A percentile compares a stretch with the other conserved stretches of the same genome.
phyloP scores from a whole-genome alignment of 352 stramenopile genomes.

The Plasmopara viticola region DNA sequence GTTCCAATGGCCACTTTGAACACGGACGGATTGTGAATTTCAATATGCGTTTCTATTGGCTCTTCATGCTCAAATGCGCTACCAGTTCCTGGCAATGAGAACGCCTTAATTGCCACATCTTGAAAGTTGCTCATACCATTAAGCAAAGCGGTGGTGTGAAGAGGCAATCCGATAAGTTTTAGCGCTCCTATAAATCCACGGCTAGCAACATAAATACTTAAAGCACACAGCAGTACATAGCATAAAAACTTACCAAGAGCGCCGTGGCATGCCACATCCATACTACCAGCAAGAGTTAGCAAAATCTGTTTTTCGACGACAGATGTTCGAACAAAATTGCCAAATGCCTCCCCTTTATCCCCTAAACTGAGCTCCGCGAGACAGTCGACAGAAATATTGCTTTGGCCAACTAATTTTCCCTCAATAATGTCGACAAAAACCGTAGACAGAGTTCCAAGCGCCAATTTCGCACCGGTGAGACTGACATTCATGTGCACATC shows the following conservation, averaged over 20 bases:
- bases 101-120: conserved; percentile 52
- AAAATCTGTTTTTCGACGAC: conserved; percentile 42
- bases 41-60: conserved; percentile 49
- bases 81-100: conserved; percentile 46
- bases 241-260: conserved; percentile 41
- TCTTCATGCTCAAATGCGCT: conserved; percentile 32
- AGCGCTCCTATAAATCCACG: conserved; percentile 33
- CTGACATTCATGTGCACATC: conserved; percentile 57
- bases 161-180: conserved; percentile 41
- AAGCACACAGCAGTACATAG: background rate
- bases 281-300: conserved; percentile 40
- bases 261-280: conserved; percentile 57
- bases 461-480: conserved; percentile 31
- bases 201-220: conserved; percentile 2
- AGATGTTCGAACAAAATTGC: conserved; percentile 60
- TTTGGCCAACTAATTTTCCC: conserved; percentile 44
- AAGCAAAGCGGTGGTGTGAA: conserved; percentile 36
- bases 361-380: conserved; percentile 39
- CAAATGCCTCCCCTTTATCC: conserved; percentile 43
- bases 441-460: conserved; percentile 47
- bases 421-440: conserved; percentile 48
- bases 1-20: conserved; percentile 61
- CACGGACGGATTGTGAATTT: conserved; percentile 64
- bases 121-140: conserved; percentile 61
- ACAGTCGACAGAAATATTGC: conserved; percentile 71